Base-by-base conservation (phyloP, 495 filamentous ascomycete species). In the Neurospora sp. region DNA sequence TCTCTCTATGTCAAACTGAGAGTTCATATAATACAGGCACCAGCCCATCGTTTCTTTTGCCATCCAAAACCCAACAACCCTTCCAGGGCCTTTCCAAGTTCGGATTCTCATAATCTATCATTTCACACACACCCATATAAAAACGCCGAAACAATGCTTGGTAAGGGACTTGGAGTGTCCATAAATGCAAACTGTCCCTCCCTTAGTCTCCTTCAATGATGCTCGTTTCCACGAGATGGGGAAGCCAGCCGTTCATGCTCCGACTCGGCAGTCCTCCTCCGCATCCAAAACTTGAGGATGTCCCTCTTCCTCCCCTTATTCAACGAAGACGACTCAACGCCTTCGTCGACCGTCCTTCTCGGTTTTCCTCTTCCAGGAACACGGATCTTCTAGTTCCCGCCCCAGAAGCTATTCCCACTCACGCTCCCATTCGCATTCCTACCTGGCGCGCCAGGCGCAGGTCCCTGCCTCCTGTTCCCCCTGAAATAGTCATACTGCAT, bases 401-500 rank as follows among this genome's bases (percentile, higher is more conserved):
- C 73, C 78, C 79, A 76, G 16, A 73, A 40, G 70, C 66, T 69
- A 12, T 75, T 73, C 2, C 72, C 73, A 3, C 69, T 71, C 71
- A 35, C 35, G 27, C 5, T 37, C 6, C 71, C 71, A 39, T 39
- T 72, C 11, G 7, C 71, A 18, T 16, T 39, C 3, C 78, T 71
- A 44, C 75, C 77, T 5, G 76, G 78, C 35, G 72, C 69, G 0
- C 76, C 77, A 6, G 77, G 78, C 18, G 70, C 42, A 48, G 69
- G 54, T 66, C 54, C 54, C 27, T 66, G 54, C 54, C 54, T 35
- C 3, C 54, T 35, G 20, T 70, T 66, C 2, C 79, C 80, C 69
- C 81, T 75, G 42, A 83, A 83, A 46, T 81, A 83, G 72, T 83
- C 80, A 70, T 82, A 83, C 73, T 79, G 77, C 69, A 74, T 62